Evolutionary conservation across 169 alveolate genomes (phyloP).

Genomic region (Plasmodium adleri): DNA sequence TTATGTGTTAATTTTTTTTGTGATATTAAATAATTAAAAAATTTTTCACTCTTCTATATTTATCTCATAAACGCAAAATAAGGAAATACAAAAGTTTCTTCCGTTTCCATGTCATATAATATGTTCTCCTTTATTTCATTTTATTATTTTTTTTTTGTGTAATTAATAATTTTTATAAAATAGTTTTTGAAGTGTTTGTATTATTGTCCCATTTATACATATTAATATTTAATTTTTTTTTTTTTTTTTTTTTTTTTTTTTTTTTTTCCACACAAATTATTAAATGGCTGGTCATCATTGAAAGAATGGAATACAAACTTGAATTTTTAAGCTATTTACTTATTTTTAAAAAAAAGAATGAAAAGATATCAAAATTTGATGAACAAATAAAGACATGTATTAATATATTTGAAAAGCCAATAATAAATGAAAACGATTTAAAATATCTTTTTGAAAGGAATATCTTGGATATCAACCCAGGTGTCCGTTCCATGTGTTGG

Average conservation of each 20-base stretch:
- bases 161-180: background rate
- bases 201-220: background rate
- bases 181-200: no score
- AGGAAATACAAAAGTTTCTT: no score
- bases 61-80: no score
- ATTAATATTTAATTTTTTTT: background rate
- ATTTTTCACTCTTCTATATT: no score
- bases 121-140: no score
- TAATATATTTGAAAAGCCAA: slow-evolving; percentile 62
- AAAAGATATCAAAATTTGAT: slow-evolving; percentile 63
- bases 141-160: no score
- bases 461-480: slow-evolving; percentile 70
- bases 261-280: background rate
- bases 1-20: no score
- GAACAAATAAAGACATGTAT: slow-evolving; percentile 68
- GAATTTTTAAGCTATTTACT: slow-evolving; percentile 64
- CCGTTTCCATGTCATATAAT: no score
- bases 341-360: slow-evolving; percentile 71
- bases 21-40: no score
- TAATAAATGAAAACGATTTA: slow-evolving; percentile 64
- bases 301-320: slow-evolving; percentile 67
- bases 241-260: slow-evolving; percentile 5
- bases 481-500: slow-evolving; percentile 76
- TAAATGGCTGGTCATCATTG: background rate
- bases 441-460: slow-evolving; percentile 58